Conservation (phyloP, 2,329 filamentous ascomycete species). For the Fusarium stilboides region DNA sequence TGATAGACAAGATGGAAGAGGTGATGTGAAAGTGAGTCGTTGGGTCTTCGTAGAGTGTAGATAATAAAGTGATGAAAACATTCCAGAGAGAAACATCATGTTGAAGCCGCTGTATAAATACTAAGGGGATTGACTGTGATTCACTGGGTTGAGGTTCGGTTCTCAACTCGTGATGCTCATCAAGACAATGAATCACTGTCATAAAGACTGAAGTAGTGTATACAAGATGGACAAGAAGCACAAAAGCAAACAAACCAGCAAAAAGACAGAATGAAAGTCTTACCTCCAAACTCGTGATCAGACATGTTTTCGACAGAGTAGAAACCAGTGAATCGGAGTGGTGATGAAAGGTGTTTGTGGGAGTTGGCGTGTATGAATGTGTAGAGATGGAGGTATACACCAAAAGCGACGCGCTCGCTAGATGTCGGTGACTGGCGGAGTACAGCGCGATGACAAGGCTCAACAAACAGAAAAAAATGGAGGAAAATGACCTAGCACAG, state of each 20-base stretch:
- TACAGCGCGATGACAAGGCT: slow-evolving; percentile 24
- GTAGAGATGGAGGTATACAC: slow-evolving; percentile 26
- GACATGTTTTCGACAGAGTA: slow-evolving; percentile 65
- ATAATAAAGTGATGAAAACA: slow-evolving; percentile 14
- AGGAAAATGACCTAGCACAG: background rate
- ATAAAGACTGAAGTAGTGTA: slow-evolving; percentile 11
- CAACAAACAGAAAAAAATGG: slow-evolving; percentile 2
- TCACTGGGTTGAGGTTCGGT: background rate
- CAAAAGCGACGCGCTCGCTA: slow-evolving; percentile 31
- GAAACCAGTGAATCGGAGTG: slow-evolving; percentile 9
- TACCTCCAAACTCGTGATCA: slow-evolving; percentile 76
- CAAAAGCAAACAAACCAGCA: slow-evolving; percentile 18
- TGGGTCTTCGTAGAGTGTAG: slow-evolving; percentile 6
- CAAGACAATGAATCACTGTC: slow-evolving; percentile 35
- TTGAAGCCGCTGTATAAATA: slow-evolving; percentile 16
- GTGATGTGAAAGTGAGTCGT: slow-evolving; percentile 8
- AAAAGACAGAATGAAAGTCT: slow-evolving; percentile 51
- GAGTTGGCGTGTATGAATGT: slow-evolving; percentile 10
- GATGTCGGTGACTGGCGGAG: slow-evolving; percentile 21
- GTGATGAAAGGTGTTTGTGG: slow-evolving; percentile 27
- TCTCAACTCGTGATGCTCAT: background rate
- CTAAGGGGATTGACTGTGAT: background rate
- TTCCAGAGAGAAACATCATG: background rate
- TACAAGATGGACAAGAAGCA: background rate
- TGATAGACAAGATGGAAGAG: slow-evolving; percentile 26